phyloP scores from a whole-genome alignment of 208 protist species.

The Herpetomonas muscarum region DNA sequence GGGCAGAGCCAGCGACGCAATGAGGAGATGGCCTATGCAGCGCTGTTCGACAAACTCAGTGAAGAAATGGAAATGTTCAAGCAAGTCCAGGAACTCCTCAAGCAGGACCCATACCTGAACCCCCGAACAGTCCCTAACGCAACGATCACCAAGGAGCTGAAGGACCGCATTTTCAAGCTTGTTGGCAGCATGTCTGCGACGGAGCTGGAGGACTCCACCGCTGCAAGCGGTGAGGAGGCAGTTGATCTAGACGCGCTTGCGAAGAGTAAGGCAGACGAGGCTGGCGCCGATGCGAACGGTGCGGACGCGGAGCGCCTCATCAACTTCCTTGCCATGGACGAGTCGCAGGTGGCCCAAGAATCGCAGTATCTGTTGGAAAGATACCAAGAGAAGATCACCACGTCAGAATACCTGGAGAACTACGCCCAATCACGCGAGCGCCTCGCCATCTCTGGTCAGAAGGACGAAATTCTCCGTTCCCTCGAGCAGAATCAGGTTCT shows the following conservation, averaged over 20 bases:
- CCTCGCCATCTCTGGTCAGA: constrained; percentile 66
- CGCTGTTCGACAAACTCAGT: constrained; percentile 35
- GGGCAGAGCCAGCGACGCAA: constrained; percentile 29
- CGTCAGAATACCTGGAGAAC: constrained; percentile 50
- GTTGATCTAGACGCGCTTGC: not conserved
- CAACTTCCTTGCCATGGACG: constrained; percentile 8
- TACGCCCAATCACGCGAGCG: constrained; percentile 57
- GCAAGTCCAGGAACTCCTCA: constrained; percentile 29
- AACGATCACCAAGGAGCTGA: constrained; percentile 18
- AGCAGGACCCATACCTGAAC: constrained; percentile 22
- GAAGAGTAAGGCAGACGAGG: not conserved
- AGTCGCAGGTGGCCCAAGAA: constrained; percentile 25
- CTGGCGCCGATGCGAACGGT: not conserved
- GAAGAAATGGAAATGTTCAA: constrained; percentile 24
- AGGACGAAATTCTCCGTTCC: constrained; percentile 66
- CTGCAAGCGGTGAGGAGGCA: not conserved
- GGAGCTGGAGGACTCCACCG: constrained; percentile 17
- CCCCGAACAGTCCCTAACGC: constrained; percentile 36
- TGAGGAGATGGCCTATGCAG: constrained; percentile 31
- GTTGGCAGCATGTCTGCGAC: constrained; percentile 13
- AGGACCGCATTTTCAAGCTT: constrained; percentile 23
- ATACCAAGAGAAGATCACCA: constrained; percentile 49
- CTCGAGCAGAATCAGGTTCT: constrained; percentile 75
- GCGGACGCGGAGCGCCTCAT: constrained; percentile 7
- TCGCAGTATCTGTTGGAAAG: constrained; percentile 42